Conservation (phyloP, 805 yeast species). For the Helenozyma baotianmanensis region DNA sequence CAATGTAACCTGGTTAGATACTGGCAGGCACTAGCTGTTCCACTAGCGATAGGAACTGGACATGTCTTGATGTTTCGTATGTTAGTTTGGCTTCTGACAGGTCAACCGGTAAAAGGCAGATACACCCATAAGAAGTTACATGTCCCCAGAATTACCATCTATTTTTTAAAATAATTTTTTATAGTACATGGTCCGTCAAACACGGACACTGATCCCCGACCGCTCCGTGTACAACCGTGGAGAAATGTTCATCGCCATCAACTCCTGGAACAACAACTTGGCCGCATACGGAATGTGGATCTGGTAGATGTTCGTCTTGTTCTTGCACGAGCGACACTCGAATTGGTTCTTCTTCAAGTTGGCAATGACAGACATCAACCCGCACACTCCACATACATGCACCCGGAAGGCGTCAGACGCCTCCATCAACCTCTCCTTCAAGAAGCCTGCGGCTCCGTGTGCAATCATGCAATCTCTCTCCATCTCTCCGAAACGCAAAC, state of each 20-base stretch:
- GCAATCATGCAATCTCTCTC: slow-evolving; percentile 99
- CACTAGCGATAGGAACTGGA: no score
- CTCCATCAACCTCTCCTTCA: slow-evolving; percentile 97
- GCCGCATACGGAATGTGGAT: slow-evolving; percentile 98
- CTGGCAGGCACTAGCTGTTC: no score
- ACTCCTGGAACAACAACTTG: slow-evolving; percentile 93
- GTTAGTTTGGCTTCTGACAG: no score
- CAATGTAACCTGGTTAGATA: slow-evolving; percentile 4
- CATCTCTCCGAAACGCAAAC: slow-evolving; percentile 98
- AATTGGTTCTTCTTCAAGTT: slow-evolving; percentile 95
- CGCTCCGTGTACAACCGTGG: slow-evolving; percentile 96
- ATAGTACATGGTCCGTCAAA: slow-evolving; percentile 12
- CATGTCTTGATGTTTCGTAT: no score
- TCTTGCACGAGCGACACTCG: slow-evolving; percentile 97
- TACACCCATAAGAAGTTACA: no score
- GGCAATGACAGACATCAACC: slow-evolving; percentile 96
- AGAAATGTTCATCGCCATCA: slow-evolving; percentile 98
- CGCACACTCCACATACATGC: slow-evolving; percentile 97
- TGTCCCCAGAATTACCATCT: no score
- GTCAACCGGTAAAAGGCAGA: no score
- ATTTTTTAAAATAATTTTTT: no score
- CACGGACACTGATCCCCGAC: slow-evolving; percentile 50
- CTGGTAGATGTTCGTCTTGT: slow-evolving; percentile 96
- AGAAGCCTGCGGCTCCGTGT: slow-evolving; percentile 97
- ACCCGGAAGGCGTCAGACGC: slow-evolving; percentile 99